A percentile compares a stretch with the other conserved stretches of the same genome.
These are phyloP conservation scores for Ilyonectria sp. DNA, from an alignment of 2,329 filamentous ascomycete genomes.

Conservation along the genomic window DNA sequence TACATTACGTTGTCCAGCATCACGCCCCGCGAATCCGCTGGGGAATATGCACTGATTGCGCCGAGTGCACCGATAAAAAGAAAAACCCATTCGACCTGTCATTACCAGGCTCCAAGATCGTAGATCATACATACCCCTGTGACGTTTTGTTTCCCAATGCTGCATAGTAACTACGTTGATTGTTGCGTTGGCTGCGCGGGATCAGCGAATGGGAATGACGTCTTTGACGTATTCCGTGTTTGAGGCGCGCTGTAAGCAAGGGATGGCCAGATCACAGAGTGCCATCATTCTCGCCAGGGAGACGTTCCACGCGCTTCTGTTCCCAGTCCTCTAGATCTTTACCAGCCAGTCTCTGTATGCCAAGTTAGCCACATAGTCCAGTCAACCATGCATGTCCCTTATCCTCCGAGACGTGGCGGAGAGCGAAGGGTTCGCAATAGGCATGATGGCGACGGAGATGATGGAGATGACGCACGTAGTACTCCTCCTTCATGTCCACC, in stretches of 20 bases:
- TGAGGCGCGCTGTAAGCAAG: slow-evolving; percentile 19
- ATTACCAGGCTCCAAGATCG: background rate
- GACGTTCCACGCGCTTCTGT: slow-evolving; percentile 91
- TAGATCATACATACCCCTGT: slow-evolving; percentile 6
- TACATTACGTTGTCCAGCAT: background rate
- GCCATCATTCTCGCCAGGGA: slow-evolving; percentile 92
- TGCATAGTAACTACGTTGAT: slow-evolving; percentile 7
- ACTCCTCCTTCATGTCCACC: slow-evolving; percentile 88
- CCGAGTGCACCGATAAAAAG: slow-evolving; percentile 8
- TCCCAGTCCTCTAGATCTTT: slow-evolving; percentile 98
- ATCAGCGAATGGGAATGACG: slow-evolving; percentile 1
- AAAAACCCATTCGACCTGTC: background rate
- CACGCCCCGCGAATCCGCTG: background rate
- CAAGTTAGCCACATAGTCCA: slow-evolving; percentile 31
- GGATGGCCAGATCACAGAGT: slow-evolving; percentile 62
- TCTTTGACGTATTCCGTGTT: background rate
- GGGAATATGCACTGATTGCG: background rate
- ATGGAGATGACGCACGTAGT: slow-evolving; percentile 75
- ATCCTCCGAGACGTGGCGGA: background rate
- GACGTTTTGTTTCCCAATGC: slow-evolving; percentile 20
- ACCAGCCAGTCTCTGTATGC: slow-evolving; percentile 65
- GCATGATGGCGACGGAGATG: background rate
- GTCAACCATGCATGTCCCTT: background rate
- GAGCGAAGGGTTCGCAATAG: background rate
- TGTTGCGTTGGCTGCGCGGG: slow-evolving; percentile 12